Percentiles rank a stretch among this genome's conserved stretches.
These are phyloP conservation scores for Bryum argenteum DNA, from an alignment of 225 moss, liverwort and hornwort genomes.

Conservation along the genomic window DNA sequence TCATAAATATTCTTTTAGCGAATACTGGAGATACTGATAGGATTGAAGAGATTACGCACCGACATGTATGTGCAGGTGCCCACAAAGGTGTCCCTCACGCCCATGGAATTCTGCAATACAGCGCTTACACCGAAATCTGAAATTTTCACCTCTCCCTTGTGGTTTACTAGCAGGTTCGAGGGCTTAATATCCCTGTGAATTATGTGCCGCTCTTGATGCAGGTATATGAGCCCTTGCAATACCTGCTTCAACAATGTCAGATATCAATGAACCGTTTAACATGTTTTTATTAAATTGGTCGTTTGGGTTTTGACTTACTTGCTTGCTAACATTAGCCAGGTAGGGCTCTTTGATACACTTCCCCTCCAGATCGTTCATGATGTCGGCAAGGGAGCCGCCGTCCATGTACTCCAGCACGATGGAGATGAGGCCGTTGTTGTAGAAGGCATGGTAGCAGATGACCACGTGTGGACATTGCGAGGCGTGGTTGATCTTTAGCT, in stretches of 20 bases:
- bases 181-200: slow-evolving; percentile 93
- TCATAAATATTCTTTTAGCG: too few species aligned
- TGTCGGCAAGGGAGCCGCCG: slow-evolving; percentile 86
- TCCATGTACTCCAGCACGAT: slow-evolving; percentile 96
- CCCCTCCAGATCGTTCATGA: slow-evolving; percentile 66
- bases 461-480: slow-evolving; percentile 70
- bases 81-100: slow-evolving; percentile 74
- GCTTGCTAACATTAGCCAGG: slow-evolving; percentile 79
- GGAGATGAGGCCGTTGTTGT: slow-evolving; percentile 82
- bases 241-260: slow-evolving; percentile 58
- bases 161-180: slow-evolving; percentile 79
- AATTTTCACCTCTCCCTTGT: slow-evolving; percentile 80
- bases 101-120: slow-evolving; percentile 76
- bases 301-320: slow-evolving; percentile 49
- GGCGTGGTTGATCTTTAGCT: slow-evolving; percentile 53
- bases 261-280: background rate
- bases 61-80: slow-evolving; percentile 95
- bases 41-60: slow-evolving; percentile 44
- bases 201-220: slow-evolving; percentile 77
- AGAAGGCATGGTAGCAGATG: slow-evolving; percentile 81
- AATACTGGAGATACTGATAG: background rate
- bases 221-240: slow-evolving; percentile 75
- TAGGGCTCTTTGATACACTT: slow-evolving; percentile 68
- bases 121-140: slow-evolving; percentile 91
- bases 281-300: background rate